phyloP scores from a whole-genome alignment of 148 eudicot species.

The Rhododendron vialii region DNA sequence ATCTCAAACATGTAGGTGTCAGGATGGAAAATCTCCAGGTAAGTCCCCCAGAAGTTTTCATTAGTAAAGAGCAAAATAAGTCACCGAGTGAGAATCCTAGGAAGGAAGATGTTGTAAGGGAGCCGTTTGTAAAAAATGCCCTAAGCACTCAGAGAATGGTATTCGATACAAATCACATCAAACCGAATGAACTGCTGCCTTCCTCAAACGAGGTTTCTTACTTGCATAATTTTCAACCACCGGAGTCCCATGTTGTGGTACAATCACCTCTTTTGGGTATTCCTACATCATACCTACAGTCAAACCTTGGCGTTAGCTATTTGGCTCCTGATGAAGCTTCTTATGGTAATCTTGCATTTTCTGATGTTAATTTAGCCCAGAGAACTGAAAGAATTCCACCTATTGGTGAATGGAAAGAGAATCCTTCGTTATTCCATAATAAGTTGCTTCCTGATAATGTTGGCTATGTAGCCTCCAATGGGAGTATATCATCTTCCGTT shows the following conservation, averaged over 20 bases:
- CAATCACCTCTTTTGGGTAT: slow-evolving; percentile 25
- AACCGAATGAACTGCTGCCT: slow-evolving; percentile 26
- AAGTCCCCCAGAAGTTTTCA: slow-evolving; percentile 32
- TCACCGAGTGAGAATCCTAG: slow-evolving; percentile 26
- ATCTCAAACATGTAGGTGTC: slow-evolving; percentile 43
- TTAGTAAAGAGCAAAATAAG: slow-evolving; percentile 31
- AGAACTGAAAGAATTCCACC: slow-evolving; percentile 30
- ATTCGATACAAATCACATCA: slow-evolving; percentile 21
- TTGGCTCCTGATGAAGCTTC: slow-evolving; percentile 21
- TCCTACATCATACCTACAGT: slow-evolving; percentile 17
- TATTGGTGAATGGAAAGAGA: slow-evolving; percentile 34
- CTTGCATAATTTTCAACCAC: slow-evolving; percentile 24
- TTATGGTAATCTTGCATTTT: slow-evolving; percentile 23
- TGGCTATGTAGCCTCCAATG: slow-evolving; percentile 25
- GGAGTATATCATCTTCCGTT: slow-evolving; percentile 15
- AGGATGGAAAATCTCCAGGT: slow-evolving; percentile 45
- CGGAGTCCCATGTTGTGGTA: slow-evolving; percentile 28
- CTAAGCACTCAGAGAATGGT: slow-evolving; percentile 12
- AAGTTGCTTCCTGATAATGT: slow-evolving; percentile 23
- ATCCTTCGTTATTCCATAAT: slow-evolving; percentile 27
- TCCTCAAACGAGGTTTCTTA: slow-evolving; percentile 23
- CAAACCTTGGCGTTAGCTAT: slow-evolving; percentile 20
- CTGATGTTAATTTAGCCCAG: slow-evolving; percentile 32
- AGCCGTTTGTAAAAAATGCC: slow-evolving; percentile 5
- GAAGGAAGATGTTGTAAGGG: slow-evolving; percentile 31